Base-by-base conservation (phyloP, 768 basidiomycete genomes). In the Phaffia tasmanica region DNA sequence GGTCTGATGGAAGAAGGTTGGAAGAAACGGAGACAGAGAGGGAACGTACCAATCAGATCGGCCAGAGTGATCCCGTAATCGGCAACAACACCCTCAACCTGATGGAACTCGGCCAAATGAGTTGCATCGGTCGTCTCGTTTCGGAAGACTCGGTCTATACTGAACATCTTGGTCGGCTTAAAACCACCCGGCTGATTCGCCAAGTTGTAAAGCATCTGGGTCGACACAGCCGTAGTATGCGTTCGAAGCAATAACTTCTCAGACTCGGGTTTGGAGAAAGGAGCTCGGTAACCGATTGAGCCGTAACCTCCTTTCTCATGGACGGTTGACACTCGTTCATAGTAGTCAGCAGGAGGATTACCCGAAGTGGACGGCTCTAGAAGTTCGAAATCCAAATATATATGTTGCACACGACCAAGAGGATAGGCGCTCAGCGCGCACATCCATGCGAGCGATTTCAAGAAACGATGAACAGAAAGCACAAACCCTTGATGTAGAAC, bases 31-130 rank as follows among this genome's bases (percentile, higher is more conserved):
- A 29, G 23, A 3, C 29, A 14, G 42, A 5, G 2, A 49, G 11
- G 16, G n/a, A 19, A 75, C 81, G 56, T 70, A 90, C 92, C 93
- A 70, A 99, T 97, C 68, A 99, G 80, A 75, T 98, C 92, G 21
- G 91, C 94, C 30, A 99, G 80, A 1, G 94, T 98, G 67, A 99
- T 78, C 59, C 85, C 85, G 70, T 85, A 84, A 77, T 99, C 95
- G 14, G 95, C 95, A 30, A 99, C 91, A 56, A 99, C 95, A 60
- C 95, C 95, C 76, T 99, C 95, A n/a, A 99, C 95, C 78, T 99
- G 95, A 75, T 98, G 94, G 81, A 99, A 99, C 77, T 99, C 95
- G 4, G 95, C 95, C 70, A 99, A 74, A 80, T 99, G 95, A 21
- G 95, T 99, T 55, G 92, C 92, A 76, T 99, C 95, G 82, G 89